Evolutionary conservation across 2,329 filamentous ascomycete species (phyloP).

Genomic region (Stemphylium beticola): DNA sequence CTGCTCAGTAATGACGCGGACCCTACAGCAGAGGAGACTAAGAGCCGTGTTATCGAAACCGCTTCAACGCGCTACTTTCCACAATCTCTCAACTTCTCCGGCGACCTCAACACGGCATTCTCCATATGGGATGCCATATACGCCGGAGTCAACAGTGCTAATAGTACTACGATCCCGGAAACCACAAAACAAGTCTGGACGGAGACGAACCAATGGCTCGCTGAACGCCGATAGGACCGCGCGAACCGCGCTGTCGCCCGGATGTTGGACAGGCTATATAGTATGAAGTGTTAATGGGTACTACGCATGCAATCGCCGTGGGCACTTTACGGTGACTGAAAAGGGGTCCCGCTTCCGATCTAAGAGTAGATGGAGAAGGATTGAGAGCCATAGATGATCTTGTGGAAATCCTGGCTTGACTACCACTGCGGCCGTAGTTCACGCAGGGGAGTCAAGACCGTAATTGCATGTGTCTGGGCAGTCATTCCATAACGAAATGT

Average conservation of each 20-base stretch:
- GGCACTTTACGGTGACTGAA: not conserved
- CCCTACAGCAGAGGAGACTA: conserved; percentile 57
- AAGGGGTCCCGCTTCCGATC: not conserved
- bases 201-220: conserved; percentile 66
- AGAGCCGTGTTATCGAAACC: conserved; percentile 58
- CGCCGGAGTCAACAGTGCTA: conserved; percentile 62
- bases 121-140: conserved; percentile 70
- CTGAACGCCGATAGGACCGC: conserved; percentile 32
- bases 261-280: not conserved
- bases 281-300: not conserved
- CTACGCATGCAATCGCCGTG: not conserved
- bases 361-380: not conserved
- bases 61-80: conserved; percentile 66
- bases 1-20: conserved; percentile 64
- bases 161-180: conserved; percentile 51
- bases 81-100: conserved; percentile 63
- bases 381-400: not conserved
- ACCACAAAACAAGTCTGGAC: conserved; percentile 61
- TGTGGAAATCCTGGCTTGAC: not conserved
- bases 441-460: too few relatives aligned
- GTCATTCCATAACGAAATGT: too few relatives aligned
- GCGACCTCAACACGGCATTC: conserved; percentile 66
- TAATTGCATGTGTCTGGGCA: too few relatives aligned
- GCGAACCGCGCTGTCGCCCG: not conserved
- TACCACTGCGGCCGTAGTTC: not conserved